phyloP scores from a whole-genome alignment of 176 grass and related monocot species.

The Cymbopogon citratus region DNA sequence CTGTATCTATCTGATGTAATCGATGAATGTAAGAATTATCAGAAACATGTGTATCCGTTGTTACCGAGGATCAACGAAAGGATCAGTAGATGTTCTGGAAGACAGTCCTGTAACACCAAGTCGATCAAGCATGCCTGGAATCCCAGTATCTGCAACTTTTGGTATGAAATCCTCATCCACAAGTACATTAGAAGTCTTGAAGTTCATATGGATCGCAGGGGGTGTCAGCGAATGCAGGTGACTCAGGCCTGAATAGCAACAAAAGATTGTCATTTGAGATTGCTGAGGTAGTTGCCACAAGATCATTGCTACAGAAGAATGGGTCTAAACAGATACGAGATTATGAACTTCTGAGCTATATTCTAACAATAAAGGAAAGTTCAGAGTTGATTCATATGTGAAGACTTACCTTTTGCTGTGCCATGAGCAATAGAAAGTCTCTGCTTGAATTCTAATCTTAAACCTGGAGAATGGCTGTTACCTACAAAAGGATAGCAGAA shows the following conservation, averaged over 20 bases:
- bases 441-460: slow-evolving; percentile 89
- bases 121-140: slow-evolving; percentile 66
- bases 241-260: slow-evolving; percentile 54
- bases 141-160: slow-evolving; percentile 73
- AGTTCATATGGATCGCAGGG: slow-evolving; percentile 76
- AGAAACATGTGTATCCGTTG: neutral
- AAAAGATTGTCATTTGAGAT: slow-evolving; percentile 9
- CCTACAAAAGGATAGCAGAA: slow-evolving; percentile 30
- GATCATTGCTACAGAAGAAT: neutral
- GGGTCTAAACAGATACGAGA: neutral
- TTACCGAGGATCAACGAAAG: slow-evolving; percentile 91
- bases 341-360: neutral
- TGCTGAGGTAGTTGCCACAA: neutral
- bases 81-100: slow-evolving; percentile 44
- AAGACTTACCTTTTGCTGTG: slow-evolving; percentile 72
- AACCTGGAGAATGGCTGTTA: slow-evolving; percentile 29
- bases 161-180: slow-evolving; percentile 80
- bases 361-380: neutral
- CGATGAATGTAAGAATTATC: neutral
- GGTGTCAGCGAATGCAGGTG: slow-evolving; percentile 84
- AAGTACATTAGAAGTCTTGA: slow-evolving; percentile 90
- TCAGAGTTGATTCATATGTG: neutral
- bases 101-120: slow-evolving; percentile 44
- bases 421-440: slow-evolving; percentile 93
- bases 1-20: neutral